A percentile compares a stretch with the other conserved stretches of the same genome.
Evolutionary conservation across 2,329 filamentous ascomycete species (phyloP).

Genomic region (Neurospora crassa): DNA sequence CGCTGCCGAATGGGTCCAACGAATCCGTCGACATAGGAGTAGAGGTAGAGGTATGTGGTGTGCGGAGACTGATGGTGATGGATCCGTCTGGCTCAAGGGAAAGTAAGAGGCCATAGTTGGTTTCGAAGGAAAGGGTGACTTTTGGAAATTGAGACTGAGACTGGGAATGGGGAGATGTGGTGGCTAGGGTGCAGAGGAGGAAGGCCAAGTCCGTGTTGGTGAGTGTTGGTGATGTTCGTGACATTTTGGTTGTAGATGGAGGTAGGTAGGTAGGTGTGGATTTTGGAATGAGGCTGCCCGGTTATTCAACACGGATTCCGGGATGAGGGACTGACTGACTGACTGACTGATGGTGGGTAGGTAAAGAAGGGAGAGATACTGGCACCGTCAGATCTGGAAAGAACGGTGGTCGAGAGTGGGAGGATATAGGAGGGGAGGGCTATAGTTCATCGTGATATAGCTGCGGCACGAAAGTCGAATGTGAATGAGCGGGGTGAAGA

Average conservation of each 20-base stretch:
- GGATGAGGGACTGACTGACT: not conserved
- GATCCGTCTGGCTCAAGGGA: slow-evolving; percentile 1
- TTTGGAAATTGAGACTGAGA: not conserved
- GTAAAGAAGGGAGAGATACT: not conserved
- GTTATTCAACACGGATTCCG: not conserved
- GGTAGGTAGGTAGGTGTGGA: not conserved
- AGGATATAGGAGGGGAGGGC: not conserved
- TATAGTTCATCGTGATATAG: not conserved
- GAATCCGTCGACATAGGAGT: no score
- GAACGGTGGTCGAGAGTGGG: not conserved
- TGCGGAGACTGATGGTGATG: slow-evolving; percentile 3
- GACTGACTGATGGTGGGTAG: not conserved
- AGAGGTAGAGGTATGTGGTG: no score
- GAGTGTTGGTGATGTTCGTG: slow-evolving; percentile 7
- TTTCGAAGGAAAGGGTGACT: slow-evolving; percentile 3
- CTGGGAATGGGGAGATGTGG: not conserved
- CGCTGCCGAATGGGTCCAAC: no score
- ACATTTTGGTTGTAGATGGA: not conserved
- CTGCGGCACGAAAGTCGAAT: not conserved
- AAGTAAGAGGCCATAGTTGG: slow-evolving; percentile 7
- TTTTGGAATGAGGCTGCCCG: no score
- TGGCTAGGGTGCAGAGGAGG: slow-evolving; percentile 9
- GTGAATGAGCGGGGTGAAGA: not conserved
- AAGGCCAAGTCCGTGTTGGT: slow-evolving; percentile 12
- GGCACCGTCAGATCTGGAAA: not conserved